Base-by-base conservation (phyloP, 148 eudicot species). In the Vaccinium myrtillus region DNA sequence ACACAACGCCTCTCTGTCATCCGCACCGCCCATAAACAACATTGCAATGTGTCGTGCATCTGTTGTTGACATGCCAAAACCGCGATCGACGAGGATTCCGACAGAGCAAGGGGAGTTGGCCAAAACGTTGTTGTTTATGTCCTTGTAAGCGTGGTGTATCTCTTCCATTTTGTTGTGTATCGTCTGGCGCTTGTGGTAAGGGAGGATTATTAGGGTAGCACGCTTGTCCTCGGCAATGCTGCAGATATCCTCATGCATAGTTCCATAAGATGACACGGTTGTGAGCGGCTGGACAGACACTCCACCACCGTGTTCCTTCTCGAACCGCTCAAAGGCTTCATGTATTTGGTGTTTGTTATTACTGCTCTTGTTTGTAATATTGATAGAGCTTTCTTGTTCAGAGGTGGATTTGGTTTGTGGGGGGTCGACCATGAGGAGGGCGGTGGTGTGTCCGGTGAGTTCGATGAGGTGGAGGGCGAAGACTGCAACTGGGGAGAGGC, bases 211-310 rank as follows among this genome's bases (percentile, higher is more conserved):
- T 0, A 78, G n/a, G 2, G 86, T 61, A 1, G 58, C 86, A 8
- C 86, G 63, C 54, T 84, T 84, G 53, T 61, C 63, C 53, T 84
- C 86, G 12, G 86, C 82, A 39, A 84, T 78, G 54, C 86, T 78
- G 32, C 86, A 84, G 14, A 84, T 84, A 32, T 84, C 86, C 55
- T 77, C 77, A 16, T 84, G 86, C 86, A 84, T 84, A 0, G 86
- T 84, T 49, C 51, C 48, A 3, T 84, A 84, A 48, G 73, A 27
- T 12, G 86, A 84, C 46, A 84, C 32, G 43, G 74, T 54, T 11
- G 77, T 84, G 48, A 77, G 82, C 23, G 80, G 82, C 86, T 78
- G 77, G 25, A 84, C 82, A 2, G 75, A 65, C 48, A 71, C 81
- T 2, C 39, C 39, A 36, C 73, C 80, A 16, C 53, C 4, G 7